Evolutionary conservation across 1,284 basidiomycete species (phyloP), one percentile per base, ranked within the genome.

Genomic region (Trichosporon asahii): DNA sequence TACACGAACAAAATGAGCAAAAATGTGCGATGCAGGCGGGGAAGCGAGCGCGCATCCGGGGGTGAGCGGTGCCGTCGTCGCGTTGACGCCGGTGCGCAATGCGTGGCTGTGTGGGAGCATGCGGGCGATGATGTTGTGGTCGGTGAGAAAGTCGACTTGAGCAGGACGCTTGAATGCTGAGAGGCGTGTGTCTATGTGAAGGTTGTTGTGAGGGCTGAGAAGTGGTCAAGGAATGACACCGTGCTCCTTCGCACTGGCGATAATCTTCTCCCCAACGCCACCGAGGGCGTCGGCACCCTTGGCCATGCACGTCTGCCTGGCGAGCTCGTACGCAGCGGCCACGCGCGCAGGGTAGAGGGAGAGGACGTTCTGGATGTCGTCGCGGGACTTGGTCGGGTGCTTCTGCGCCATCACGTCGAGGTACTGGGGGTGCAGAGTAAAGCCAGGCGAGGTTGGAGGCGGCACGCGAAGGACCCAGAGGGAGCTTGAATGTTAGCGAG

Each of bases 371-470:
- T 31, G 14, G 18, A 61, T 61, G 27, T 61, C 57, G 6, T 61
- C 27, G 27, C 57, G 57, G 9, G 57, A 61, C 18, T 61, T 61
- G 5, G 57, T 33, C 27, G 57, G 57, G 29, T 61, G 57, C 57
- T 61, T 61, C 57, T 61, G 27, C 57, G 57, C 57, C 57, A 61
- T 61, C 57, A 61, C 29, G 27, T 61, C 57, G 29, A 61, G 57
- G 57, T 61, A 61, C 29, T 61, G 27, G 29, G 57, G 57, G 57
- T 61, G 57, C 29, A 61, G 15, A n/a, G 27, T 31, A 7, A 61
- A 61, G 57, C 23, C 57, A 3, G 57, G 57, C 29, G 57, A 61
- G 2, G 57, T 61, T 15, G 57, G 57, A 61, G 57, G 57, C 57
- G 57, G 57, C 18, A 61, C 57, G 18, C 27, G 57, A 18, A 61